Conservation (phyloP, 768 basidiomycete species). For the Phlegmacium glaucopus region DNA sequence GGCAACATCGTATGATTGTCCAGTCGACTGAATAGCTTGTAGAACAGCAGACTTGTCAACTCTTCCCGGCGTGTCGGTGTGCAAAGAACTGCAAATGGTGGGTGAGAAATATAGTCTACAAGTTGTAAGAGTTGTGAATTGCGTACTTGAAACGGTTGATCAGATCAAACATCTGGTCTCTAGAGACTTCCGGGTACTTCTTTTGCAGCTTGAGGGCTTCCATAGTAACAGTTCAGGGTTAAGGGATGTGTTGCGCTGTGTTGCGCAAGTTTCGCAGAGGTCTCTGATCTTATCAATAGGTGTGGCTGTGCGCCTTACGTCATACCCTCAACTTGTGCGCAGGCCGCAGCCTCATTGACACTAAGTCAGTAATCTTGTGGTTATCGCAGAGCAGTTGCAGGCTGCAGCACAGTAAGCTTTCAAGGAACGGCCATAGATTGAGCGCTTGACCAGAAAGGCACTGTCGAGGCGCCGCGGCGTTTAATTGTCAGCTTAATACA, state of each 20-base stretch:
- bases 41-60: conserved; percentile 81
- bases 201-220: conserved; percentile 84
- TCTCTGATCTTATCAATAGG: background rate
- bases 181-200: conserved; percentile 88
- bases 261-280: background rate
- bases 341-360: too few relatives aligned
- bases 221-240: conserved; percentile 41
- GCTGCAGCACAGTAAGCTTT: too few relatives aligned
- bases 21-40: conserved; percentile 71
- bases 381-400: too few relatives aligned
- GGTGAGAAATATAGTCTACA: conserved; percentile 9
- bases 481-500: too few relatives aligned
- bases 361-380: too few relatives aligned
- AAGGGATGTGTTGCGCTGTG: conserved; percentile 1
- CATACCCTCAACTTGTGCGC: too few relatives aligned
- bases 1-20: conserved; percentile 88
- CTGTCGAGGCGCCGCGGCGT: too few relatives aligned
- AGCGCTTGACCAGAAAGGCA: too few relatives aligned
- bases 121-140: conserved; percentile 4
- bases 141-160: conserved; percentile 95
- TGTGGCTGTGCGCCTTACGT: background rate
- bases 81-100: conserved; percentile 50
- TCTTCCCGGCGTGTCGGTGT: conserved; percentile 78
- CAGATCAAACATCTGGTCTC: conserved; percentile 93
- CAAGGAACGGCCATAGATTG: too few relatives aligned